Base-by-base conservation (phyloP, 108 stramenopile genomes). In the Aurantiochytrium sp. region DNA sequence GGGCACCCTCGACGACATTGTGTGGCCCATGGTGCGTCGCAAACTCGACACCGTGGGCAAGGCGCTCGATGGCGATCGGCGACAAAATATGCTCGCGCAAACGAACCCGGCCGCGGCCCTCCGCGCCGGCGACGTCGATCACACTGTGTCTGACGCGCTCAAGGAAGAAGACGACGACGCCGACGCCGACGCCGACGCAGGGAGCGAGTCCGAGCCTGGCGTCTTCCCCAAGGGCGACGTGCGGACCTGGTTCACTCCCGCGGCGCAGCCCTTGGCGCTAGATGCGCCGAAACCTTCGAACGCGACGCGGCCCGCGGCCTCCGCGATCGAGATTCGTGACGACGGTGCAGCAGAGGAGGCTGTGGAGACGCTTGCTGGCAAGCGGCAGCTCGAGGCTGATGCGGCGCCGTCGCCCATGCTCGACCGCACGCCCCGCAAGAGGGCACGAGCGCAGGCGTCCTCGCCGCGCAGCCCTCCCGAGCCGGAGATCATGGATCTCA, bases 21-120 rank as follows among this genome's bases (percentile, higher is more conserved):
- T 97, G 4, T 97, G 96, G 95, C 89, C 89, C 0, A 93, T 95
- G 95, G 55, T 97, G 24, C 91, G 93, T 15, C 90, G 91, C 31
- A 97, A 97, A 87, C 88, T 94, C 3, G 88, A 91, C 3, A 93
- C 88, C 34, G 68, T 97, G 39, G 95, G 94, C 1, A 88, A 90
- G 87, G 89, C 95, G 19, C 87, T 96, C 15, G 95, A 97, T 87
- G 95, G 95, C 1, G 88, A 89, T 8, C 22, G 85, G 27, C 54
- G 27, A 15, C 32, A 54, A 19, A 52, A 89, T 27, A 24, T 89
- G 41, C 22, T 48, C 4, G 87, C 32, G 21, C 39, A 30, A 81
- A 81, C 73, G 27, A 10, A 30, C 32, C 36, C 50, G 19, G 12
- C 39, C 21, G 12, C 39, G 21, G 6, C 45, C 10, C 1, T 15